Evolutionary conservation across 2,329 filamentous ascomycete genomes (phyloP).

Genomic region (Lecanicillium sp.): DNA sequence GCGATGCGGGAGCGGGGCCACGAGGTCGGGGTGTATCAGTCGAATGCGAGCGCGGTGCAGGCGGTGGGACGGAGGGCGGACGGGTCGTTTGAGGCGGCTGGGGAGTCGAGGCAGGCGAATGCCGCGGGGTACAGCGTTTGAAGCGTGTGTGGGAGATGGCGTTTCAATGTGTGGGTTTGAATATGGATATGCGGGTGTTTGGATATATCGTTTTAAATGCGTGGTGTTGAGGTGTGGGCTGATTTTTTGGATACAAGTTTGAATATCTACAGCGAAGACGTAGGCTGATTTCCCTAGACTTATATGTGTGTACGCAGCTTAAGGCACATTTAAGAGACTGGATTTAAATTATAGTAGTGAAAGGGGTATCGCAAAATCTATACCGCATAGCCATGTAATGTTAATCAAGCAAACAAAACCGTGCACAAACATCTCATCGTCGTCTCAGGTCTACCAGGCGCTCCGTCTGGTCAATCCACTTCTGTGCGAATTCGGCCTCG

Average conservation of each 20-base stretch:
- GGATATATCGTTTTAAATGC: too few relatives aligned
- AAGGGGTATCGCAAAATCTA: constrained; percentile 16
- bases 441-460: constrained; percentile 66
- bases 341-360: not conserved
- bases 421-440: constrained; percentile 23
- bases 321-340: not conserved
- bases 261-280: too few relatives aligned
- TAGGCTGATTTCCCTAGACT: too few relatives aligned
- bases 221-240: too few relatives aligned
- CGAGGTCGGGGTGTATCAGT: constrained; percentile 62
- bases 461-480: constrained; percentile 72
- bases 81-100: constrained; percentile 70
- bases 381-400: constrained; percentile 1
- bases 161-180: too few relatives aligned
- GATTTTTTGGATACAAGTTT: too few relatives aligned
- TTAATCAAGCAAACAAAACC: not conserved
- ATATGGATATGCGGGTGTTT: too few relatives aligned
- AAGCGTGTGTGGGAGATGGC: too few relatives aligned
- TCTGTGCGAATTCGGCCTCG: constrained; percentile 74
- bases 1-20: constrained; percentile 62
- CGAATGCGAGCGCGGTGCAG: constrained; percentile 64
- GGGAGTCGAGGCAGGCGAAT: constrained; percentile 68
- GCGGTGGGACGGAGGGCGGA: constrained; percentile 54
- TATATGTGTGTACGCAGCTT: too few relatives aligned
- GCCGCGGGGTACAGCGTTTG: constrained; percentile 62